Base-by-base conservation (phyloP, 192 early-diverging fungal genomes). In the Spizellomyces punctatus region DNA sequence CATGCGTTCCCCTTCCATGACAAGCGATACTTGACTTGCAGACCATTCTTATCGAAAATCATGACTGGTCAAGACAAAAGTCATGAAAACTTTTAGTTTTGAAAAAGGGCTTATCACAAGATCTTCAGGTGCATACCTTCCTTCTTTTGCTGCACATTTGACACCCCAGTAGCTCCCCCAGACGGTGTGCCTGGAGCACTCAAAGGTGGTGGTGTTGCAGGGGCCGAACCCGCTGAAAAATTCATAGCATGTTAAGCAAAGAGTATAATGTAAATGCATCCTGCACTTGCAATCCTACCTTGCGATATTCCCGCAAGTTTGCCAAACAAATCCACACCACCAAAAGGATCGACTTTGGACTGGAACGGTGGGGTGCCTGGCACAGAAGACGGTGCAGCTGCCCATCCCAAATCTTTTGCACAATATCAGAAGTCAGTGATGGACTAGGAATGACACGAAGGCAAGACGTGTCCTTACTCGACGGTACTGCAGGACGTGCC, bases 11-110 rank as follows among this genome's bases (percentile, higher is more conserved):
- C 67, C 57, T 66, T 73, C 71, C 72, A 61, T 19, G 60, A 19
- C 19, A 75, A 5, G 14, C 50, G 59, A n/a, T 77, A 67, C n/a
- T 81, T 78, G 55, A 87, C 81, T 69, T 87, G 85, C 14, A 86
- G 77, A 3, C 85, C 85, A 59, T 86, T 86, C 61, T 86, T 86
- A 66, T 86, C 77, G 70, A 76, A 81, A 17, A 86, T 66, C 22
- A 61, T 64, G 63, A 46, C 73, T 77, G 41, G 2, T 44, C 62
- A 22, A 49, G 42, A 46, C 14, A 46, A 17, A 55, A 49, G 41
- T 14, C 27, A 46, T 54, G 16, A 19, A 16, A 19, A 19, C 52
- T 16, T 54, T 54, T 54, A 19, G 14, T 46, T 16, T 71, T 6
- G 14, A 5, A 62, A 17, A 4, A 16, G 60, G 22, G 16, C 52